These are phyloP conservation scores for Tympanopsis confertula DNA, from an alignment of 2,329 filamentous ascomycete genomes.

Conservation along the genomic window DNA sequence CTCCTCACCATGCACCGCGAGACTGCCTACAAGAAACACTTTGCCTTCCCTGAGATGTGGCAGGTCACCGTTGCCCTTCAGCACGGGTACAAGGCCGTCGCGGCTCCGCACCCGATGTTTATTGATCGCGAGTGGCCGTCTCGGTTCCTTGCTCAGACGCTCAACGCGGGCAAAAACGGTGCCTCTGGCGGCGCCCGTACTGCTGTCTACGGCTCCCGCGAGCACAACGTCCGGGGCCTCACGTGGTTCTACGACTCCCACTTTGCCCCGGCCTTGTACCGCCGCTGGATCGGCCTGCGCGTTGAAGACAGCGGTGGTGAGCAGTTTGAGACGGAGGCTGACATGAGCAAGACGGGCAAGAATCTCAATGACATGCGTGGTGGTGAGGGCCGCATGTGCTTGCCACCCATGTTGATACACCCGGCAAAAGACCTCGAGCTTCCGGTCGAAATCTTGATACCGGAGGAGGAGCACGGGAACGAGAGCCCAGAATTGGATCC, in stretches of 20 bases:
- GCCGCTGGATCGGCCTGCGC: constrained; percentile 72
- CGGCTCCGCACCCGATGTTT: constrained; percentile 78
- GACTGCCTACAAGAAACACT: constrained; percentile 72
- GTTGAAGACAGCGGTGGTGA: constrained; percentile 72
- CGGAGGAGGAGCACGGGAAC: constrained; percentile 26
- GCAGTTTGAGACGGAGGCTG: constrained; percentile 54
- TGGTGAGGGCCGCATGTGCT: constrained; percentile 77
- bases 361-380: constrained; percentile 42
- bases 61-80: constrained; percentile 77
- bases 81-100: constrained; percentile 86
- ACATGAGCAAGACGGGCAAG: constrained; percentile 35
- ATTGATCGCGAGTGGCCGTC: constrained; percentile 79
- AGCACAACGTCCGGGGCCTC: constrained; percentile 78
- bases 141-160: constrained; percentile 63
- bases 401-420: constrained; percentile 81
- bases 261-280: constrained; percentile 72
- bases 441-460: constrained; percentile 45
- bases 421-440: constrained; percentile 69
- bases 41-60: constrained; percentile 96
- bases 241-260: constrained; percentile 87
- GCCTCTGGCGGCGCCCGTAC: constrained; percentile 63
- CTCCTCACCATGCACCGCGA: constrained; percentile 83
- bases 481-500: constrained; percentile 38
- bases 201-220: constrained; percentile 69
- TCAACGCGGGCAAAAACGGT: constrained; percentile 70